Evolutionary conservation across 805 yeast genomes (phyloP), one percentile per base, ranked within the genome.

Genomic region (Ogataea degrootiae): DNA sequence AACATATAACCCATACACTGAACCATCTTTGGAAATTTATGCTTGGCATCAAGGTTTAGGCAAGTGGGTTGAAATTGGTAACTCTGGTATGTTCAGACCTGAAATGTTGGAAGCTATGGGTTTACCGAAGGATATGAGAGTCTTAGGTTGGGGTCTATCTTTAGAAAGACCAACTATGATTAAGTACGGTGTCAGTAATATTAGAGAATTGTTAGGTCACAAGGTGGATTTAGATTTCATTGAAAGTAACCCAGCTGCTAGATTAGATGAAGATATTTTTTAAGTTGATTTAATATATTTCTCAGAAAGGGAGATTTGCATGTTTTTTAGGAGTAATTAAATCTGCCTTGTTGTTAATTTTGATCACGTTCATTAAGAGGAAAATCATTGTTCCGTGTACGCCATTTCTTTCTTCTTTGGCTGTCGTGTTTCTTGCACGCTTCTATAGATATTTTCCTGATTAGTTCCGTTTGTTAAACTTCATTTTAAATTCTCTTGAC

Each of bases 61-160:
- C 59, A 94, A 89, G 69, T 95, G 99, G 99, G 99, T 94, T 53
- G 99, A 94, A 76, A 92, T 94, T 62, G 99, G 99, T 69, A 94
- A 94, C 77, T 90, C 97, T 17, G 99, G 99, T 69, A 86, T 94
- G 96, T 94, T 94, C 79, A 84, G 99, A 73, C 99, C 99, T 14
- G 99, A 94, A 73, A 94, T 94, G 99, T 77, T 95, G 66, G 97
- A 90, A 73, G 74, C 96, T 40, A 92, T 94, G 98, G 99, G 99
- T 34, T 79, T 94, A 63, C 99, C 99, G 50, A 84, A 84, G 74
- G 86, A 88, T 66, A 70, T 95, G 74, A 80, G 97, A 67, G 98
- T 92, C 12, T 79, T 90, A 56, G 99, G 99, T 53, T 94, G 96
- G 90, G 99, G 99, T 63, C 76, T 94, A 60, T 86, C 96, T 22